These are phyloP conservation scores for Asterochloris sp. DNA, from an alignment of 139 green algal species.

Conservation along the genomic window DNA sequence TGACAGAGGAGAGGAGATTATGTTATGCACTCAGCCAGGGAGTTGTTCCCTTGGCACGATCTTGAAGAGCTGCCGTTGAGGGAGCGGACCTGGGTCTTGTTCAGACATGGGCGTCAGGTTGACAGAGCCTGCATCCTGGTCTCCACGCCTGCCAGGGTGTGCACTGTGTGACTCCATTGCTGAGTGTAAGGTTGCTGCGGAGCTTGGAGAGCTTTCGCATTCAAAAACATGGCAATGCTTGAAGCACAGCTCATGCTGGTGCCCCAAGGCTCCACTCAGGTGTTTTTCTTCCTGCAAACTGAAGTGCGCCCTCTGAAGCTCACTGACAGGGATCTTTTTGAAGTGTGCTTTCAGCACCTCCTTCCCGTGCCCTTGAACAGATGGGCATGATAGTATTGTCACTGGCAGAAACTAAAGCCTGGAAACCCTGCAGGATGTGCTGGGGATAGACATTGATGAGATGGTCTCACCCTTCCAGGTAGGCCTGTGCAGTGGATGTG, in stretches of 20 bases:
- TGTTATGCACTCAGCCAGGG: not conserved
- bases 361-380: not conserved
- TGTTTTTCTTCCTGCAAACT: not conserved
- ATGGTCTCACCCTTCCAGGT: slow-evolving; percentile 72
- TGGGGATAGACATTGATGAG: slow-evolving; percentile 90
- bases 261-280: not conserved
- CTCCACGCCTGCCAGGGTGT: no score
- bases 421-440: slow-evolving; percentile 19
- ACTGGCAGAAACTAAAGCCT: no score
- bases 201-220: no score
- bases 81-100: not conserved
- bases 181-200: no score
- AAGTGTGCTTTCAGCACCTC: not conserved
- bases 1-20: not conserved
- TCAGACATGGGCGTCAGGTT: not conserved
- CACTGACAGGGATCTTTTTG: not conserved
- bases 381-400: not conserved
- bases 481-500: not conserved
- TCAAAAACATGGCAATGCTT: no score
- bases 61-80: not conserved
- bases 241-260: no score
- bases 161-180: no score
- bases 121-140: not conserved
- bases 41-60: not conserved
- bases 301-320: not conserved